Percentiles rank a stretch among this genome's conserved stretches.
phyloP scores from a whole-genome alignment of 2,329 filamentous ascomycete species.

The Mycocentrospora acerina region DNA sequence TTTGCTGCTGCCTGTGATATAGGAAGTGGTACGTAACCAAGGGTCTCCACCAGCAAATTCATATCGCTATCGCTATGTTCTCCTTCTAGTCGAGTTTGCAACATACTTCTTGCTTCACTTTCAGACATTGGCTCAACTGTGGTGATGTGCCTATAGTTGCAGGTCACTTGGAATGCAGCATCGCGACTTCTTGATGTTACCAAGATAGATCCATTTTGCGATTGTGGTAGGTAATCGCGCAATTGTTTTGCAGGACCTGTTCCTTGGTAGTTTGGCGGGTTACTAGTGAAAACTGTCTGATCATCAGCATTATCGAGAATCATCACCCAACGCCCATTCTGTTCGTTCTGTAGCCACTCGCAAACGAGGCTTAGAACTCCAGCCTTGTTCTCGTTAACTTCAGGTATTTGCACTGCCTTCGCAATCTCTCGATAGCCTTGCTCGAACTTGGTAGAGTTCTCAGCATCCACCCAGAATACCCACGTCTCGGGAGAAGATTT shows the following conservation, averaged over 20 bases:
- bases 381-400: conserved; percentile 6
- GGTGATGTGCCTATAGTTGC: conserved; percentile 1
- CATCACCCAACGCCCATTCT: conserved; percentile 18
- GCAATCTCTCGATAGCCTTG: conserved; percentile 17
- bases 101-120: conserved; percentile 3
- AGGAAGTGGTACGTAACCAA: conserved; percentile 10
- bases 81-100: conserved; percentile 7
- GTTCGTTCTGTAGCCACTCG: conserved; percentile 14
- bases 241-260: neutral
- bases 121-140: conserved; percentile 11
- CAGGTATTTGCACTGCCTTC: conserved; percentile 5
- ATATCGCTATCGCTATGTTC: neutral
- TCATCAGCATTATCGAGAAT: conserved; percentile 27
- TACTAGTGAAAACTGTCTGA: conserved; percentile 4
- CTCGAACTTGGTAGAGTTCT: conserved; percentile 10
- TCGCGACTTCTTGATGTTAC: conserved; percentile 10
- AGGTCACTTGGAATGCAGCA: conserved; percentile 11
- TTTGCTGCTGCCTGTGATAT: conserved; percentile 8
- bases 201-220: conserved; percentile 6
- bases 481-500: conserved; percentile 8
- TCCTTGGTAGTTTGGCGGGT: neutral
- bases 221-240: conserved; percentile 2
- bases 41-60: neutral
- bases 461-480: conserved; percentile 19
- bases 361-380: conserved; percentile 14